Base-by-base conservation (phyloP, 306 rosid species). In the Sicyos baderoa region DNA sequence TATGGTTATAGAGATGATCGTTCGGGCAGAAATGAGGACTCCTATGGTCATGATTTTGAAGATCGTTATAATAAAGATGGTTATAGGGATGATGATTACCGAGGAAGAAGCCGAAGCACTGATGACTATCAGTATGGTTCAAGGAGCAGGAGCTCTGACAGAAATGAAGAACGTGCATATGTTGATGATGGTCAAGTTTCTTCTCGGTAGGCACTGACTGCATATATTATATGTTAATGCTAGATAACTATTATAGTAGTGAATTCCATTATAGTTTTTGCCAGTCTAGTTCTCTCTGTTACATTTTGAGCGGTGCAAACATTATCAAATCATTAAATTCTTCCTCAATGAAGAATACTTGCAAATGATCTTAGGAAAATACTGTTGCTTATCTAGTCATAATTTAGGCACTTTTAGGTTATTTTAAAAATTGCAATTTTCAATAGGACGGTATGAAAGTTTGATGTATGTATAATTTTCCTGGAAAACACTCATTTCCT, bases 111-210 rank as follows among this genome's bases (percentile, higher is more conserved):
- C 79, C 91, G 49, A 73, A 86, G 85, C 71, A 75, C 74, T 79
- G 97, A 88, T 77, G 91, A 84, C 68, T 67, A 83, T 76, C 87
- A 72, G 40, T 49, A 79, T 80, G 93, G 86, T 22, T 32, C 95
- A 64, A 86, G 97, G 80, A 84, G 96, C 82, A 85, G 91, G 79
- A 94, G 95, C 80, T 79, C 83, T 11, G 97, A 94, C 71, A 82
- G 94, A 86, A 91, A 85, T 44, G 83, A 79, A 72, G 86, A 83
- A 29, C 94, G 83, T 51, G 72, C 78, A 64, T 78, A 32, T 72
- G 45, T 40, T 9, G 96, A 90, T 45, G 97, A 94, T 76, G 96
- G 94, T 68, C 98, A 89, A 70, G 74, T 81, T 77, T 86, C 99
- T 23, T 86, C 97, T 71, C 96, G 95, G 99, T 93, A 80, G 40